Conservation (phyloP, 495 filamentous ascomycete genomes). For the Pyrenula massariospora region DNA sequence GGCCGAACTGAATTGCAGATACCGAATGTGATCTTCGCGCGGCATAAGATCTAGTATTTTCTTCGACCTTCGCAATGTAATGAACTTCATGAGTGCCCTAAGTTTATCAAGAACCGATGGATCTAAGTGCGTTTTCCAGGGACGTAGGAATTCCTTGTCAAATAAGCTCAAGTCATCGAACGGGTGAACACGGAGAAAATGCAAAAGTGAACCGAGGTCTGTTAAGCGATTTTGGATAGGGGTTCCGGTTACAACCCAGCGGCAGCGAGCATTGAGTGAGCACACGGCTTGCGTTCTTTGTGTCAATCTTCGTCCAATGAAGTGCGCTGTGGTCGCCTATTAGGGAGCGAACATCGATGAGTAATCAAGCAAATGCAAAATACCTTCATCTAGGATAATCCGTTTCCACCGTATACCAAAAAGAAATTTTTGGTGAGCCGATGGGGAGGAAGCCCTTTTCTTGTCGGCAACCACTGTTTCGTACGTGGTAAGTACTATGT, state of each 20-base stretch:
- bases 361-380: not conserved
- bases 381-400: constrained; percentile 70
- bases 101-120: constrained; percentile 3
- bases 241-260: constrained; percentile 83
- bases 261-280: constrained; percentile 67
- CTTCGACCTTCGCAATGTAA: constrained; percentile 3
- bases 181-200: constrained; percentile 71
- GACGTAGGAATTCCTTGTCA: constrained; percentile 3
- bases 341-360: not conserved
- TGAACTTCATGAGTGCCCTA: constrained; percentile 2
- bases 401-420: no score
- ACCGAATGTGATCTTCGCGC: constrained; percentile 1
- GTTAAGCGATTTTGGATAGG: constrained; percentile 70
- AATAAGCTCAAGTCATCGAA: constrained; percentile 21
- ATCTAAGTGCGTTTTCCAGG: constrained; percentile 3
- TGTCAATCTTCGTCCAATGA: no score
- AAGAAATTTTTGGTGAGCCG: no score
- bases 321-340: constrained; percentile 70
- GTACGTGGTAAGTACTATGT: constrained; percentile 85
- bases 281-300: no score
- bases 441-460: constrained; percentile 17
- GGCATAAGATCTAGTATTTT: constrained; percentile 4
- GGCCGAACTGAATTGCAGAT: not conserved
- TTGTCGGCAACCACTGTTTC: constrained; percentile 58
- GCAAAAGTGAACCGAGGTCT: constrained; percentile 54